phyloP scores from a whole-genome alignment of 2,329 filamentous ascomycete genomes.

The Rachicladosporium sp. region DNA sequence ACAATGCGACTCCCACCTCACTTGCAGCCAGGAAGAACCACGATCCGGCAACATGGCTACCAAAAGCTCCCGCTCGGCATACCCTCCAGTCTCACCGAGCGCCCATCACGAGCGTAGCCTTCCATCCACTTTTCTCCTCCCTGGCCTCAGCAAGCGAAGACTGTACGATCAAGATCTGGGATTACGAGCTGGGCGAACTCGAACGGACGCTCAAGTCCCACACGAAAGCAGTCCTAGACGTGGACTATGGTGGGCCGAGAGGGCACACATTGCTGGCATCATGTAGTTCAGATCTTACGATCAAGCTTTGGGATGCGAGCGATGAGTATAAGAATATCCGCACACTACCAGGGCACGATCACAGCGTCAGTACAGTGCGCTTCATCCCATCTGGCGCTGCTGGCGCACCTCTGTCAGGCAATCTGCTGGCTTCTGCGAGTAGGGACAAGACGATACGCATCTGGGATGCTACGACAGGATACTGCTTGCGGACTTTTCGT shows the following conservation, averaged over 20 bases:
- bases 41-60: slow-evolving; percentile 78
- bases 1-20: slow-evolving; percentile 68
- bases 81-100: slow-evolving; percentile 74
- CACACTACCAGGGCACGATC: slow-evolving; percentile 81
- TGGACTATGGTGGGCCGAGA: slow-evolving; percentile 79
- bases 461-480: slow-evolving; percentile 89
- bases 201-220: slow-evolving; percentile 87
- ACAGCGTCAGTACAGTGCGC: slow-evolving; percentile 76
- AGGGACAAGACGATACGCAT: slow-evolving; percentile 74
- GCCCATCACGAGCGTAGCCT: slow-evolving; percentile 76
- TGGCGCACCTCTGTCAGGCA: slow-evolving; percentile 65
- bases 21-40: slow-evolving; percentile 62
- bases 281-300: slow-evolving; percentile 79
- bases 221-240: slow-evolving; percentile 74
- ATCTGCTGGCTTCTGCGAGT: slow-evolving; percentile 74
- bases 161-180: slow-evolving; percentile 92
- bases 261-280: slow-evolving; percentile 69
- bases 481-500: slow-evolving; percentile 78
- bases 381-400: slow-evolving; percentile 78
- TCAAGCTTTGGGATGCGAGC: slow-evolving; percentile 87
- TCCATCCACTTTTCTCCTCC: slow-evolving; percentile 83
- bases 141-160: slow-evolving; percentile 86
- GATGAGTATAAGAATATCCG: slow-evolving; percentile 93
- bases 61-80: slow-evolving; percentile 66
- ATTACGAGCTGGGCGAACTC: slow-evolving; percentile 86